Conservation (phyloP, 306 rosid genomes). For the Fagus sylvatica region DNA sequence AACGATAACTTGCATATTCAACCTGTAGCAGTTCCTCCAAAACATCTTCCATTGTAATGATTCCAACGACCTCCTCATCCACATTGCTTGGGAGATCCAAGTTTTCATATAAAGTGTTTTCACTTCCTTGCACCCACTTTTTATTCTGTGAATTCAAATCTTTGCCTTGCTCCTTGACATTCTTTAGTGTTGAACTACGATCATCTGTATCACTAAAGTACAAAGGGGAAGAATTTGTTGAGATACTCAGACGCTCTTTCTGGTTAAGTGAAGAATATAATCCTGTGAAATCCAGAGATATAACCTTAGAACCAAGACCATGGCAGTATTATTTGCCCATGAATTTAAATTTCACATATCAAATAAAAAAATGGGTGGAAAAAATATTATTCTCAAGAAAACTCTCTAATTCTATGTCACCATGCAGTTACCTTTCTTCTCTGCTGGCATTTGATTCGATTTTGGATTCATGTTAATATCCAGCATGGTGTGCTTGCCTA, state of each 20-base stretch:
- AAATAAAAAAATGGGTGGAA: neutral
- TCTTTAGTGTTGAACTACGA: constrained; percentile 36
- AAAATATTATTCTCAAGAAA: neutral
- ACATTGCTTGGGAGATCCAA: constrained; percentile 24
- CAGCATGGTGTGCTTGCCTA: constrained; percentile 12
- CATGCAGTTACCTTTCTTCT: constrained; percentile 11
- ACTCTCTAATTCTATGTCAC: neutral
- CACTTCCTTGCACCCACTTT: neutral
- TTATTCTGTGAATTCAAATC: constrained; percentile 10
- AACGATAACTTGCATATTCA: neutral
- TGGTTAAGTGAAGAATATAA: neutral
- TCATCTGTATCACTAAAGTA: constrained; percentile 35
- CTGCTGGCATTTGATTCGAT: neutral
- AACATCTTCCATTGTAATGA: constrained; percentile 83
- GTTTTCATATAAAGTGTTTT: constrained; percentile 9
- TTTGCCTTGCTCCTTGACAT: constrained; percentile 28
- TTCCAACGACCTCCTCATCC: constrained; percentile 57
- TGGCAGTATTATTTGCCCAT: neutral
- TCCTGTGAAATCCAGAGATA: constrained; percentile 1
- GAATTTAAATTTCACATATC: neutral
- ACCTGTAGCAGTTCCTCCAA: constrained; percentile 85
- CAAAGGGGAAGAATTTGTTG: constrained; percentile 14
- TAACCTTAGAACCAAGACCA: neutral
- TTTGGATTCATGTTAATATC: constrained; percentile 2
- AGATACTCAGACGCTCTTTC: constrained; percentile 9